Evolutionary conservation across 2,329 filamentous ascomycete species (phyloP).

Genomic region (Chaetomiaceae sp.): DNA sequence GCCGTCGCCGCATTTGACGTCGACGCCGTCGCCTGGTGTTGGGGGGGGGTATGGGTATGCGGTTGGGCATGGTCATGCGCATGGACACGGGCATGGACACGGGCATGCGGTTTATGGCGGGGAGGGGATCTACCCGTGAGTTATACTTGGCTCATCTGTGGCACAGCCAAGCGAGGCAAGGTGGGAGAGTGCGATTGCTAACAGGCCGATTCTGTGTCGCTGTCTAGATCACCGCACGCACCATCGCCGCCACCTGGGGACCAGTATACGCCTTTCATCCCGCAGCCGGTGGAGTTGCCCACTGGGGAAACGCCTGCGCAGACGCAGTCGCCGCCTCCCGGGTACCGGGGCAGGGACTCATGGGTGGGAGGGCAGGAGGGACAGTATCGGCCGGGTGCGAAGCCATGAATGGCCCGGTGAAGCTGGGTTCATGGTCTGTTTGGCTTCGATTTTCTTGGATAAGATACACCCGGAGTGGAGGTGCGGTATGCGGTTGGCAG

Average conservation of each 20-base stretch:
- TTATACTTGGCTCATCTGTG: too few species aligned
- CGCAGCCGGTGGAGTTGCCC: conserved; percentile 32
- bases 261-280: conserved; percentile 6
- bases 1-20: too few species aligned
- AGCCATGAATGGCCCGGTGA: not conserved
- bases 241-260: conserved; percentile 1
- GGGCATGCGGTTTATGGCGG: too few species aligned
- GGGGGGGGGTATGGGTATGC: conserved; percentile 12
- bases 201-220: not conserved
- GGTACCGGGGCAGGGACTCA: conserved; percentile 26
- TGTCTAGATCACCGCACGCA: conserved; percentile 1
- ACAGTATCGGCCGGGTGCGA: conserved; percentile 5
- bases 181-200: not conserved
- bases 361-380: conserved; percentile 20
- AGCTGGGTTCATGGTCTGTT: not conserved
- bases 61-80: not conserved
- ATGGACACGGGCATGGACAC: too few species aligned
- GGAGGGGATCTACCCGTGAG: too few species aligned
- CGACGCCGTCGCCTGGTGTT: not conserved
- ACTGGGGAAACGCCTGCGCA: conserved; percentile 23
- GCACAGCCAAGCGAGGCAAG: too few species aligned
- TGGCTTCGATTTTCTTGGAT: too few species aligned
- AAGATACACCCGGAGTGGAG: too few species aligned
- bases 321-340: conserved; percentile 31
- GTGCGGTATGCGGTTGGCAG: too few species aligned